Conservation (phyloP, 2,329 filamentous ascomycete species). For the Aspergillus hiratsukae region DNA sequence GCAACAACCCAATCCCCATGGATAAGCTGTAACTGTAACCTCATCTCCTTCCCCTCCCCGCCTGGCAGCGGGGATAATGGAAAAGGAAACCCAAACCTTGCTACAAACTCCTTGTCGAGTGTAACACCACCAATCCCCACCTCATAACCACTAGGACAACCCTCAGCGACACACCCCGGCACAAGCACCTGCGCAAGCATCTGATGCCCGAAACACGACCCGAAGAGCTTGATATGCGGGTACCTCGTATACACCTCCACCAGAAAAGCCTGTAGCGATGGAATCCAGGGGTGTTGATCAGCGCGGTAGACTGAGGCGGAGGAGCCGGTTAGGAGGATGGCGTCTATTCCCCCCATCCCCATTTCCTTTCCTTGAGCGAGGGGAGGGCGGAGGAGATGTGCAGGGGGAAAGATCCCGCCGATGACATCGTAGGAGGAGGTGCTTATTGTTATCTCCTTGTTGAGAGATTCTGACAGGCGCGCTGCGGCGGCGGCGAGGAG, state of each 20-base stretch:
- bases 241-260: constrained; percentile 21
- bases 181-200: constrained; percentile 18
- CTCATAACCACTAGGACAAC: constrained; percentile 22
- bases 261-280: constrained; percentile 22
- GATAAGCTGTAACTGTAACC: constrained; percentile 32
- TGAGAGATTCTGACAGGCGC: constrained; percentile 17
- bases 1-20: constrained; percentile 32
- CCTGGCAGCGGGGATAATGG: too few relatives aligned
- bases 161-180: constrained; percentile 17
- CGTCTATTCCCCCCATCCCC: too few relatives aligned
- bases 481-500: constrained; percentile 29
- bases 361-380: neutral
- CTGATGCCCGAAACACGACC: constrained; percentile 34
- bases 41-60: constrained; percentile 10
- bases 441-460: constrained; percentile 16
- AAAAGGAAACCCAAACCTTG: neutral
- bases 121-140: constrained; percentile 26
- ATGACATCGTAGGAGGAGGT: constrained; percentile 32
- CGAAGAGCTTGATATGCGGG: constrained; percentile 28
- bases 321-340: constrained; percentile 31
- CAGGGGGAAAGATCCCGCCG: constrained; percentile 24
- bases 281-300: constrained; percentile 26
- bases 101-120: constrained; percentile 14
- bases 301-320: constrained; percentile 25
- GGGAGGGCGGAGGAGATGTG: neutral